Percentiles rank a stretch among this genome's conserved stretches.
These are phyloP conservation scores for Trichoderma reesei DNA, from an alignment of 495 filamentous ascomycete species.

Conservation along the genomic window DNA sequence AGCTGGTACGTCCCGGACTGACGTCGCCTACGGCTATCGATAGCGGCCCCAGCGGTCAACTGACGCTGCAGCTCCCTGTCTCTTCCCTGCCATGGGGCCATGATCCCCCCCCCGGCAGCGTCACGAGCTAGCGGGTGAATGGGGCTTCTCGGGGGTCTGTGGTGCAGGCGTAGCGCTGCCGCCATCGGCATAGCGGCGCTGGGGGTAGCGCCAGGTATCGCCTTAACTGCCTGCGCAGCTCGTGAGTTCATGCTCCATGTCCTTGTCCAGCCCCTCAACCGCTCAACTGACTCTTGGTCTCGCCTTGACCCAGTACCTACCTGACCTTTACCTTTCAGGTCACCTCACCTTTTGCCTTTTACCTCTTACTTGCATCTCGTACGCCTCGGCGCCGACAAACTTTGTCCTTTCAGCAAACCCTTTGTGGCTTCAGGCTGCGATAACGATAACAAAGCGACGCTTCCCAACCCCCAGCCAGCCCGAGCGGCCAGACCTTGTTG, in stretches of 20 bases:
- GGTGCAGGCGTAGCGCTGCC: neutral
- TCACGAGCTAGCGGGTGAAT: slow-evolving; percentile 7
- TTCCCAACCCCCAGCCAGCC: neutral
- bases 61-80: neutral
- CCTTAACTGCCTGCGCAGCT: slow-evolving; percentile 2
- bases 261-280: neutral
- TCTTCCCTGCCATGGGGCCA: neutral
- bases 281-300: neutral
- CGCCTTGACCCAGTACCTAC: too few relatives aligned
- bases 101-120: neutral
- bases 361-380: too few relatives aligned
- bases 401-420: too few relatives aligned
- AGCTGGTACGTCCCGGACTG: neutral
- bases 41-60: slow-evolving; percentile 3
- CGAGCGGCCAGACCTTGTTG: neutral
- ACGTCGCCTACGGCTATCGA: neutral
- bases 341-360: too few relatives aligned
- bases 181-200: neutral
- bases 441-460: neutral
- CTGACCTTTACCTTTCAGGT: too few relatives aligned
- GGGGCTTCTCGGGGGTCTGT: neutral
- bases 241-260: neutral
- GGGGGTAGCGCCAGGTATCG: neutral
- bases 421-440: too few relatives aligned
- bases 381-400: too few relatives aligned